Percentiles rank a stretch among this genome's conserved stretches.
These are phyloP conservation scores for Botrytis elliptica DNA, from an alignment of 2,329 filamentous ascomycete genomes.

Conservation along the genomic window DNA sequence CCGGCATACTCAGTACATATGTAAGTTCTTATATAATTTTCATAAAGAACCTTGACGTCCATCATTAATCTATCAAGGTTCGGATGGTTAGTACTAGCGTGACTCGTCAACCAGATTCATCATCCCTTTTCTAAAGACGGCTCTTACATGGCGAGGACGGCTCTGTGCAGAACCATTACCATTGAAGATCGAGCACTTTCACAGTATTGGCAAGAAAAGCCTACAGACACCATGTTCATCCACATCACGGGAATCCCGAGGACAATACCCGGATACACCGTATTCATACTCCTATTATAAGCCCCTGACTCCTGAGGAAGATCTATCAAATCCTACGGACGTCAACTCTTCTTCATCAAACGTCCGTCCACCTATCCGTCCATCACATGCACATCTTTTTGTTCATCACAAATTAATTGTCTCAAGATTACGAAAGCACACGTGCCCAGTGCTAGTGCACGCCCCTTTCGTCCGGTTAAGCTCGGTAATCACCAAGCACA, in stretches of 20 bases:
- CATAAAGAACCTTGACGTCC: conserved; percentile 1
- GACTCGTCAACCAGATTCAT: background rate
- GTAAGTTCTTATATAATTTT: background rate
- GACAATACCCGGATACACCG: background rate
- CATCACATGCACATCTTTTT: background rate
- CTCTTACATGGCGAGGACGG: background rate
- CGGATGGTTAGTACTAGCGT: background rate
- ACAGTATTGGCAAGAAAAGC: background rate
- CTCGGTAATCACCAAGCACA: background rate
- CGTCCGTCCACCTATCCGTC: background rate
- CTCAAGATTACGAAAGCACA: conserved; percentile 4
- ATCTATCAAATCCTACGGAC: background rate
- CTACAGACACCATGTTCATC: background rate
- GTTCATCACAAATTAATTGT: background rate
- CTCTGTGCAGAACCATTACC: background rate
- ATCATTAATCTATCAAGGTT: background rate
- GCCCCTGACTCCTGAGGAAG: background rate
- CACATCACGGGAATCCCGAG: background rate
- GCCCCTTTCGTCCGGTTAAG: conserved; percentile 4
- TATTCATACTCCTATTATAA: background rate
- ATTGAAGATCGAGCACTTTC: background rate
- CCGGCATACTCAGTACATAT: background rate
- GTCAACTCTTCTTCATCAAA: background rate
- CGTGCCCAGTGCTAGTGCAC: background rate
- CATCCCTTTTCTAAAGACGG: conserved; percentile 1